Evolutionary conservation across 2,329 filamentous ascomycete genomes (phyloP).

Genomic region (Hirsutella rhossiliensis): DNA sequence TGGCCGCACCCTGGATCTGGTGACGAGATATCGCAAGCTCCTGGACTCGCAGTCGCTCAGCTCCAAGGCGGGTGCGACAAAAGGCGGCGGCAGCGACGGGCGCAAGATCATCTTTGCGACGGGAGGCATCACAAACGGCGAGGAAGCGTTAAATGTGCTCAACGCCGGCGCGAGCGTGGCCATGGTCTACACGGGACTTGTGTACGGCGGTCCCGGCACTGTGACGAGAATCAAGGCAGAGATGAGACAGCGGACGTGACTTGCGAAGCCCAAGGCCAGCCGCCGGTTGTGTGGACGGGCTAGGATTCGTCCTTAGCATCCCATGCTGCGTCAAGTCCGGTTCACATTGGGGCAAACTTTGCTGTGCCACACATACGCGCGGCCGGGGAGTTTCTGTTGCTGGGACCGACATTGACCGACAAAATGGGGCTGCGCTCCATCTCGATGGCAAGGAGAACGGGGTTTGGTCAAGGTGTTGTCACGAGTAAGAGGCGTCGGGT

Average conservation of each 20-base stretch:
- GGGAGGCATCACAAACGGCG: conserved; percentile 81
- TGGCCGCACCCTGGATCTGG: conserved; percentile 63
- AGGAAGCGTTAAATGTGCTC: conserved; percentile 69
- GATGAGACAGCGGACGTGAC: conserved; percentile 30
- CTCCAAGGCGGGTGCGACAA: conserved; percentile 13
- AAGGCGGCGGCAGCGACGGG: conserved; percentile 26
- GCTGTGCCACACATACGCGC: too few species aligned
- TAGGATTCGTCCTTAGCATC: too few species aligned
- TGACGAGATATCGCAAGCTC: conserved; percentile 63
- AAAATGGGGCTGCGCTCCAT: too few species aligned
- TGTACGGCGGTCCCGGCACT: conserved; percentile 53
- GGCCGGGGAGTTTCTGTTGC: too few species aligned
- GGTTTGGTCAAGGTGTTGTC: too few species aligned
- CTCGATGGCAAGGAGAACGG: too few species aligned
- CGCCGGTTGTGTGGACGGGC: too few species aligned
- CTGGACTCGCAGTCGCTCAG: conserved; percentile 38
- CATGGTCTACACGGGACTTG: conserved; percentile 75
- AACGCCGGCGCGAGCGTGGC: conserved; percentile 84
- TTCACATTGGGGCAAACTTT: too few species aligned
- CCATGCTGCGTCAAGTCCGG: too few species aligned
- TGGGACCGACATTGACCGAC: too few species aligned
- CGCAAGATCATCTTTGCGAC: conserved; percentile 86
- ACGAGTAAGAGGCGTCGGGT: too few species aligned
- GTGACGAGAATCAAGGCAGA: conserved; percentile 53
- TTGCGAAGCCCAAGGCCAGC: too few species aligned